Base-by-base conservation (phyloP, 1,284 basidiomycete species). In the Ustilago xerochloae region DNA sequence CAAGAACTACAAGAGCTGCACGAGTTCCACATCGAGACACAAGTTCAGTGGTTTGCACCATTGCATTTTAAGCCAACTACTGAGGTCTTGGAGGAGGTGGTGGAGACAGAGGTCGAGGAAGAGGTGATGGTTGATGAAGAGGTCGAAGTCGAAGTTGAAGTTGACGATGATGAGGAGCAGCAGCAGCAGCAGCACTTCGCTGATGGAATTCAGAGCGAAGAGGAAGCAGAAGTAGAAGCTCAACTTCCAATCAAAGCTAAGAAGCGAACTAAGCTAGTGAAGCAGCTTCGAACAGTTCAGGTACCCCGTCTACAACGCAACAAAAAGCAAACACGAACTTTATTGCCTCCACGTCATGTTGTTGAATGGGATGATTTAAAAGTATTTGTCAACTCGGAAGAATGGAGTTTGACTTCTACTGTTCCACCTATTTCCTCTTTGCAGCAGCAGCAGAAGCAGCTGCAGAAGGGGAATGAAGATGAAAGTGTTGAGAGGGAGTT, bases 11-110 rank as follows among this genome's bases (percentile, higher is more conserved):
- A 38, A 20, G 55, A 36, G 1, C 84, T 98, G 28, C 93, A 97
- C 86, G 93, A 94, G 81, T 93, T 96, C 81, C 93, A 92, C 3
- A 88, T 97, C 53, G 94, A 98, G 86, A 96, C 93, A 64, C 95
- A 98, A 86, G 89, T 97, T 0, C 92, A 95, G 76, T 94, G 91
- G 83, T 91, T 96, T 81, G 93, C 94, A 1, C 95, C 94, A 0
- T 86, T 99, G 38, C 90, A 93, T 0, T 93, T 98, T 78, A 86
- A 88, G 54, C 92, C 94, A 39, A 89, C 88, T 43, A 78, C 75
- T 81, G 87, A 77, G 85, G 86, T 64, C 16, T 30, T 69, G 33
- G 66, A 75, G 35, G 66, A 53, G 79, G 63, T 56, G 71, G 79
- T 52, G 75, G 48, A 22, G 71, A 35, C 47, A 6, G 61, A 66